Evolutionary conservation across 495 filamentous ascomycete genomes (phyloP).

Genomic region (Cudoniella acicularis): DNA sequence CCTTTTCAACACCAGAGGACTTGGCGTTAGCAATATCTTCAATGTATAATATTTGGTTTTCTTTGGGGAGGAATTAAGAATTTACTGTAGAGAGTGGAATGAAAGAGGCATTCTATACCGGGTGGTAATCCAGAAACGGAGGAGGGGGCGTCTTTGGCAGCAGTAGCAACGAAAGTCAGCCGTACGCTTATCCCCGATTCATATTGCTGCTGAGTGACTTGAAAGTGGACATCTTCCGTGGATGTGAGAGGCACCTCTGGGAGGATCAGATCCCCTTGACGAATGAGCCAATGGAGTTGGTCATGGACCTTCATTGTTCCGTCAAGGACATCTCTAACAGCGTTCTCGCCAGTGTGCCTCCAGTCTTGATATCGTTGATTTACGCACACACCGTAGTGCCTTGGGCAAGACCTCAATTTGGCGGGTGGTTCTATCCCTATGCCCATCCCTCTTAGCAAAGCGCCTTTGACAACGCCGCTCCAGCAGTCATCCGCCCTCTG

Average conservation of each 20-base stretch:
- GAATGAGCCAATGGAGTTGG: conserved; percentile 28
- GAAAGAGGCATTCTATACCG: no score
- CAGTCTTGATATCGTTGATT: conserved; percentile 11
- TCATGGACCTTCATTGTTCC: conserved; percentile 23
- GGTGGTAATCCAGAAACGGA: no score
- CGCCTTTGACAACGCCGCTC: conserved; percentile 30
- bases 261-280: conserved; percentile 26
- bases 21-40: no score
- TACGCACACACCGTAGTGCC: conserved; percentile 31
- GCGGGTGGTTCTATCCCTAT: conserved; percentile 23
- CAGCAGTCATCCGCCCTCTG: conserved; percentile 9
- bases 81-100: no score
- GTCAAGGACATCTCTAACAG: background rate
- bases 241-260: conserved; percentile 18
- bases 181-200: no score
- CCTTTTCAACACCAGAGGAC: no score
- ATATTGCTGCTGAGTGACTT: no score
- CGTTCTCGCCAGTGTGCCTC: background rate
- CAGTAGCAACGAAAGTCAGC: no score
- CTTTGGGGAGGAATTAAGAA: no score
- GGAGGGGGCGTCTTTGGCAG: no score
- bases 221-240: conserved; percentile 4
- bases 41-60: no score
- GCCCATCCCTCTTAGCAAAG: conserved; percentile 29
- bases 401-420: conserved; percentile 20